Base-by-base conservation (phyloP, 768 basidiomycete species). In the Leccinellum rugosiceps region DNA sequence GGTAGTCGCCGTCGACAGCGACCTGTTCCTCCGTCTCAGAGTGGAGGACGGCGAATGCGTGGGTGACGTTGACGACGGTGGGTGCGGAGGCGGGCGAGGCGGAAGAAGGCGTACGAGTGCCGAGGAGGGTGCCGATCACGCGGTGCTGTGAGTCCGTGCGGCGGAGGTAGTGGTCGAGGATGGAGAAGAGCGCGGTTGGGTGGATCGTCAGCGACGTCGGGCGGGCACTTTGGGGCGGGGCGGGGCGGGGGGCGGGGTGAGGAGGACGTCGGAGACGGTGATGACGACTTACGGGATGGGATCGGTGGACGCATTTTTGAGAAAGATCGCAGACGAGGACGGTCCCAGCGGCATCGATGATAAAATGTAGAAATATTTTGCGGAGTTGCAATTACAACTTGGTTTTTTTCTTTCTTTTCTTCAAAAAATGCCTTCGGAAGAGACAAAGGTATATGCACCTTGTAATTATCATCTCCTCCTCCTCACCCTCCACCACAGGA, bases 1-100 rank as follows among this genome's bases (percentile, higher is more conserved):
- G 94, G 74, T 98, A 97, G 51, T 96, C 94, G 86, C 94, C 93
- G 70, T 98, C 95, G 58, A 98, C 90, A 4, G 92, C 93, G 44
- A 96, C 92, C 74, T 94, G 92, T 68, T 96, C 92, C 68, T 85
- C 86, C 28, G 89, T 92, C 76, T 96, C 92, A 68, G 86, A 89
- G 73, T 98, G 94, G 45, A 95, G 81, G 30, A 98, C 93, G 19
- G 93, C 94, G 69, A 97, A 98, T 14, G 91, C 84, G 50, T 86
- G 88, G 55, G 85, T 82, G 60, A 97, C 85, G 63, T 92, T 88
- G 59, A 98, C 76, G 30, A 61, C 41, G 26, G 32, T 26, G 4
- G 62, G 41, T 8, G 65, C 19, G 17, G 55, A 32, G 0, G 59
- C 28, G 38, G 53, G 23, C 0, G 63, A 11, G 1, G 43, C 17